Evolutionary conservation across 2,329 filamentous ascomycete genomes (phyloP).

Genomic region (Talaromyces sp.): DNA sequence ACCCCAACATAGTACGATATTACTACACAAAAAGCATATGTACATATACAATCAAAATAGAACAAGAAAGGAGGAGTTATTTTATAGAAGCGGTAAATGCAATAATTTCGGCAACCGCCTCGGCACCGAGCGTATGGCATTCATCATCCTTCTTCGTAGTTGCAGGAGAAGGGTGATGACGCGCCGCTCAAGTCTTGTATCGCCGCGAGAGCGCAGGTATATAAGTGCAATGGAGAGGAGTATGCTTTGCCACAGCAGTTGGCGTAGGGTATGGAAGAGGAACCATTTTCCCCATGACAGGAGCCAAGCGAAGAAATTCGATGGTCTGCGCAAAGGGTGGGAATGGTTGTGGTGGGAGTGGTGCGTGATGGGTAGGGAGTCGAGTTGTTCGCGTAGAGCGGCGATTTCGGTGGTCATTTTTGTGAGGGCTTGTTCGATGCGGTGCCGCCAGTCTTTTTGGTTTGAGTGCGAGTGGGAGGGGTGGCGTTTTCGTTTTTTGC

Average conservation of each 20-base stretch:
- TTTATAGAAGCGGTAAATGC: conserved; percentile 11
- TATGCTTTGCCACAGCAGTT: conserved; percentile 69
- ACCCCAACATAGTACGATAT: background rate
- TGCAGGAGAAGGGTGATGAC: conserved; percentile 36
- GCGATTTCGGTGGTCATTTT: conserved; percentile 91
- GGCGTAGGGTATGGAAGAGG: conserved; percentile 68
- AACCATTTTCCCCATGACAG: conserved; percentile 70
- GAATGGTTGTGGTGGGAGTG: conserved; percentile 53
- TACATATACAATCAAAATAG: background rate
- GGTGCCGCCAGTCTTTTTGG: conserved; percentile 67
- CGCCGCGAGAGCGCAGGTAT: conserved; percentile 44
- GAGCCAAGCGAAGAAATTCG: conserved; percentile 50
- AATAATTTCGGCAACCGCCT: conserved; percentile 7
- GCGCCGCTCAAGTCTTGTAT: conserved; percentile 43
- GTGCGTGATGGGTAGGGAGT: conserved; percentile 69
- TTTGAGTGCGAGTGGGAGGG: conserved; percentile 9
- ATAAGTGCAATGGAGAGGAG: conserved; percentile 44
- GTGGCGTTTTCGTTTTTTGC: conserved; percentile 29
- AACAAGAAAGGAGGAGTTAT: background rate
- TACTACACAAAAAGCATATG: background rate
- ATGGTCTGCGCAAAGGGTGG: background rate
- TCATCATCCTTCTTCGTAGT: conserved; percentile 34
- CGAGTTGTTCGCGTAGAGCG: conserved; percentile 86
- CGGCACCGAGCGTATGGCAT: background rate
- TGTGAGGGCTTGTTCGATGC: conserved; percentile 81